phyloP scores from a whole-genome alignment of 805 yeast species.

The Saccharomycopsis sp. region DNA sequence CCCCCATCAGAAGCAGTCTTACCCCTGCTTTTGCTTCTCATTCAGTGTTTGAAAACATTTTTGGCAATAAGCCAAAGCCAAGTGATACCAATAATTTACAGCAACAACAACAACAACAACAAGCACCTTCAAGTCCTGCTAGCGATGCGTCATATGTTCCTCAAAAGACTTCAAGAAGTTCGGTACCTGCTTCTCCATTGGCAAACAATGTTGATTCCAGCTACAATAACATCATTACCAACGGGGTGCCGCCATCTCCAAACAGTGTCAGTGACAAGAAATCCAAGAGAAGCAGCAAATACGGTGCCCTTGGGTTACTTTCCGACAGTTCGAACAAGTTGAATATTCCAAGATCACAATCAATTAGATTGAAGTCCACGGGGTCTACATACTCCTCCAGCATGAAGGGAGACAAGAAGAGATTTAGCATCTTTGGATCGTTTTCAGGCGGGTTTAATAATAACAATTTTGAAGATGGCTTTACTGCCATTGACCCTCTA shows the following conservation, averaged over 20 bases:
- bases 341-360: conserved; percentile 11
- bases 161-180: background rate
- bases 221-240: conserved; percentile 25
- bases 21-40: conserved; percentile 13
- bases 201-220: conserved; percentile 17
- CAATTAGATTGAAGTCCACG: conserved; percentile 12
- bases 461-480: conserved; percentile 2
- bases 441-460: conserved; percentile 24
- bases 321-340: conserved; percentile 4
- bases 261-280: conserved; percentile 5
- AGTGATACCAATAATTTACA: no score
- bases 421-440: conserved; percentile 36
- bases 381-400: conserved; percentile 8
- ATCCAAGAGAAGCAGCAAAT: conserved; percentile 10
- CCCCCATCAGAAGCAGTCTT: no score
- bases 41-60: conserved; percentile 15
- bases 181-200: background rate
- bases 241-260: conserved; percentile 19
- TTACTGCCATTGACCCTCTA: no score
- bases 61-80: conserved; percentile 3
- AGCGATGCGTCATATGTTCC: background rate
- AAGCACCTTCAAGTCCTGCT: background rate
- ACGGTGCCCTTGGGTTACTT: conserved; percentile 9
- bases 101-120: no score
- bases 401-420: conserved; percentile 24